Base-by-base conservation (phyloP, 163 green algal species). In the Prototheca wickerhamii region DNA sequence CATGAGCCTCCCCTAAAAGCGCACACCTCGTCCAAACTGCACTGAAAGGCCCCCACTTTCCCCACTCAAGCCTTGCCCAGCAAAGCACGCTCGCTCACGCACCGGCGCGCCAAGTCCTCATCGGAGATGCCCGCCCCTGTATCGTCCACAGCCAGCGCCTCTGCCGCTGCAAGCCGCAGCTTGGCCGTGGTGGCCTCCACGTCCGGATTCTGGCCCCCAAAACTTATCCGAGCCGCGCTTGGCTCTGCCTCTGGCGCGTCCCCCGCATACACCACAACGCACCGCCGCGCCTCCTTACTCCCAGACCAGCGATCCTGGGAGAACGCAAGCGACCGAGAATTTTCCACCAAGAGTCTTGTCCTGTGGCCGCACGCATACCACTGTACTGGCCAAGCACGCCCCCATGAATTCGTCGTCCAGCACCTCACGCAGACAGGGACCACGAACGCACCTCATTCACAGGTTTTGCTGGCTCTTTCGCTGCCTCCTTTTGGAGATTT, bases 251-350 rank as follows among this genome's bases (percentile, higher is more conserved):
- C 43, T 8, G 43, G 64, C 7, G 66, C 58, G 25, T 72, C 66
- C 0, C 59, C 58, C 28, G 61, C 66, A 2, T 40, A 42, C 12
- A 72, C n/a, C 37, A 72, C 66, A 2, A 72, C 31, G 34, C 66
- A 72, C 1, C 51, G 51, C 0, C 37, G 61, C n/a, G 29, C 34
- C 2, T 58, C 58, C 0, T 61, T 51, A n/a, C n/a, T n/a, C n/a
- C n/a, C n/a, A n/a, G n/a, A n/a, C n/a, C n/a, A n/a, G n/a, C n/a
- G n/a, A n/a, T n/a, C n/a, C n/a, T n/a, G n/a, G n/a, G n/a, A n/a
- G n/a, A n/a, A n/a, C n/a, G n/a, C n/a, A n/a, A n/a, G n/a, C n/a
- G n/a, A n/a, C n/a, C n/a, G n/a, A n/a, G n/a, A n/a, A n/a, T n/a
- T n/a, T n/a, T n/a, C n/a, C n/a, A n/a, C n/a, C n/a, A n/a, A n/a